These are phyloP conservation scores for Tulasnella sp. DNA, from an alignment of 768 basidiomycete species.

Conservation along the genomic window DNA sequence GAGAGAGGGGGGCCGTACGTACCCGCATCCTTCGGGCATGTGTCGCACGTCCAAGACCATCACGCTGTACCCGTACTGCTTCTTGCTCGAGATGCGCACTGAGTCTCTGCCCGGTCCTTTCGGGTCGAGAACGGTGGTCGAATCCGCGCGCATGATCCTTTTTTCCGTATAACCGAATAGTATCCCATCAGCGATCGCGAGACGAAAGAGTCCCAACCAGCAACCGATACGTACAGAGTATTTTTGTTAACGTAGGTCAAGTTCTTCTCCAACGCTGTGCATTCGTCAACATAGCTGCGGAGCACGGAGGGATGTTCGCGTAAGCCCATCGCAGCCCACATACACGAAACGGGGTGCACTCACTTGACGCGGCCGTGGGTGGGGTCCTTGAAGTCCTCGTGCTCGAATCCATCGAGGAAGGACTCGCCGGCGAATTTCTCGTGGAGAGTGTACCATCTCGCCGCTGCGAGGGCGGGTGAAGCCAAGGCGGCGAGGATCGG, in stretches of 20 bases:
- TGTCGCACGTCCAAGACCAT: slow-evolving; percentile 41
- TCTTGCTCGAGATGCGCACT: slow-evolving; percentile 43
- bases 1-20: background rate
- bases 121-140: slow-evolving; percentile 34
- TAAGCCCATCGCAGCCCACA: background rate
- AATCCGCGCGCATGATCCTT: slow-evolving; percentile 41
- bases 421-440: background rate
- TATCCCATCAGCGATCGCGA: no score
- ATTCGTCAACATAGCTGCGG: slow-evolving; percentile 36
- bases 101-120: slow-evolving; percentile 48
- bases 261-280: slow-evolving; percentile 40
- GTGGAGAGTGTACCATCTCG: background rate
- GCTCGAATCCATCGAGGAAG: background rate
- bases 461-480: background rate
- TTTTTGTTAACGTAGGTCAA: slow-evolving; percentile 44
- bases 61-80: slow-evolving; percentile 40
- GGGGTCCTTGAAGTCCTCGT: background rate
- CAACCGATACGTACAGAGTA: background rate
- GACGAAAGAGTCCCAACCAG: background rate
- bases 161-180: background rate
- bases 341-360: background rate
- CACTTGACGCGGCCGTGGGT: background rate
- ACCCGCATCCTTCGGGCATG: slow-evolving; percentile 41
- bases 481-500: background rate
- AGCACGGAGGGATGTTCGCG: no score